phyloP scores from a whole-genome alignment of 805 yeast genomes.

The Debaryomyces maramus region DNA sequence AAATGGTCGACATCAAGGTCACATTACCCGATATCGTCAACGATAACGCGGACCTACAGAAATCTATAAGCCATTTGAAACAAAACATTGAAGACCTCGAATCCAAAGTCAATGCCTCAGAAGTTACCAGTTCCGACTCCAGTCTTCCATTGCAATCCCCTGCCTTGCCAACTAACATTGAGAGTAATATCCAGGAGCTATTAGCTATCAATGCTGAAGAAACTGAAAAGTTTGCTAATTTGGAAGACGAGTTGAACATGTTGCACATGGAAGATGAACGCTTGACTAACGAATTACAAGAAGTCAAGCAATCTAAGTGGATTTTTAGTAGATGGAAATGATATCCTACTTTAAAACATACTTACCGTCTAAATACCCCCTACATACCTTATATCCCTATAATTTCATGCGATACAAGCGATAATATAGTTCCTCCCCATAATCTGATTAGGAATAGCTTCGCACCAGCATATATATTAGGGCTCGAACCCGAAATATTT shows the following conservation, averaged over 20 bases:
- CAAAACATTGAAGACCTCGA: constrained; percentile 42
- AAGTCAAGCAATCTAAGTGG: constrained; percentile 24
- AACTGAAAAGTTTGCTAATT: constrained; percentile 36
- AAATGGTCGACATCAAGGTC: constrained; percentile 78
- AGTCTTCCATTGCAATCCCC: constrained; percentile 8
- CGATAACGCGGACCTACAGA: constrained; percentile 63
- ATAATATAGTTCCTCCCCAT: too few species aligned
- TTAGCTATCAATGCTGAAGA: constrained; percentile 37
- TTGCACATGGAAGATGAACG: constrained; percentile 27
- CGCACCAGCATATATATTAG: too few species aligned
- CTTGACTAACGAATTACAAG: constrained; percentile 22
- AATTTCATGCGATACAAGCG: too few species aligned
- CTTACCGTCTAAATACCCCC: too few species aligned
- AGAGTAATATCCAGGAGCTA: constrained; percentile 35
- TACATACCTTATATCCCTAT: too few species aligned
- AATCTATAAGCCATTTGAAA: constrained; percentile 38
- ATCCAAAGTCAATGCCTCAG: constrained; percentile 26
- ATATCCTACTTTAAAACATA: too few species aligned
- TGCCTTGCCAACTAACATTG: constrained; percentile 38
- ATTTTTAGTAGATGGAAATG: constrained; percentile 24
- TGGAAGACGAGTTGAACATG: constrained; percentile 36
- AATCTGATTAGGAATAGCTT: too few species aligned
- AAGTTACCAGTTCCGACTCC: constrained; percentile 10
- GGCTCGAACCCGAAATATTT: constrained; percentile 1
- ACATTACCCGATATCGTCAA: constrained; percentile 71